Evolutionary conservation across 345 rosid genomes (phyloP).

Genomic region (Melaleuca quinquenervia): DNA sequence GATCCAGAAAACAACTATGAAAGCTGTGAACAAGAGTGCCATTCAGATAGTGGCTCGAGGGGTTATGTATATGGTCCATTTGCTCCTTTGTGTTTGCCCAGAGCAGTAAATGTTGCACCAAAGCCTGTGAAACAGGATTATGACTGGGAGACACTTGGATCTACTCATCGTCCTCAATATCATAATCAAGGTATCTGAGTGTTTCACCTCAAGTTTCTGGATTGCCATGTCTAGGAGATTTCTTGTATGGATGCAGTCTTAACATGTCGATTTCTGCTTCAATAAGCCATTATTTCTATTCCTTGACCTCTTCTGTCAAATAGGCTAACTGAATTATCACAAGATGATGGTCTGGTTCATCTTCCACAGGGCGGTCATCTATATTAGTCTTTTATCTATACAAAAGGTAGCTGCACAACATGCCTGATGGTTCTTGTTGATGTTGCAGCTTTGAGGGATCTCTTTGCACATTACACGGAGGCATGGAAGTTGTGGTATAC

Average conservation of each 20-base stretch:
- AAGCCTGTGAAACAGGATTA: conserved; percentile 12
- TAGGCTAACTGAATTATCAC: background rate
- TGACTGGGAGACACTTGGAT: conserved; percentile 44
- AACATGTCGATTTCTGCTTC: background rate
- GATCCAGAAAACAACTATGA: conserved; percentile 3
- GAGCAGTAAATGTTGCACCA: conserved; percentile 6
- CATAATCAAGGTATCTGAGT: conserved; percentile 44
- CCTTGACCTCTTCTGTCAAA: background rate
- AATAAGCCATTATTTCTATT: background rate
- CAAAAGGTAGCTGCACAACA: background rate
- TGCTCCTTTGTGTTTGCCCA: conserved; percentile 18
- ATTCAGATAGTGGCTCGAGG: conserved; percentile 14
- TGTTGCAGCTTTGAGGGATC: conserved; percentile 56
- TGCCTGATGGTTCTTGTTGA: conserved; percentile 4
- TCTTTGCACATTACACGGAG: conserved; percentile 54
- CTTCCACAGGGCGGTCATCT: background rate
- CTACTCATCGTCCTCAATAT: conserved; percentile 41
- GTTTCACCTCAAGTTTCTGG: background rate
- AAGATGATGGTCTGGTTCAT: background rate
- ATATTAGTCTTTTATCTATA: background rate
- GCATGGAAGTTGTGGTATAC: conserved; percentile 62
- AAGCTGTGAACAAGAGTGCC: conserved; percentile 11
- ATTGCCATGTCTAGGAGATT: background rate
- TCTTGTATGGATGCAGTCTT: background rate
- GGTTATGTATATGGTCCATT: conserved; percentile 48